phyloP scores from a whole-genome alignment of 148 eudicot species.

The Dianthus caryophyllus region DNA sequence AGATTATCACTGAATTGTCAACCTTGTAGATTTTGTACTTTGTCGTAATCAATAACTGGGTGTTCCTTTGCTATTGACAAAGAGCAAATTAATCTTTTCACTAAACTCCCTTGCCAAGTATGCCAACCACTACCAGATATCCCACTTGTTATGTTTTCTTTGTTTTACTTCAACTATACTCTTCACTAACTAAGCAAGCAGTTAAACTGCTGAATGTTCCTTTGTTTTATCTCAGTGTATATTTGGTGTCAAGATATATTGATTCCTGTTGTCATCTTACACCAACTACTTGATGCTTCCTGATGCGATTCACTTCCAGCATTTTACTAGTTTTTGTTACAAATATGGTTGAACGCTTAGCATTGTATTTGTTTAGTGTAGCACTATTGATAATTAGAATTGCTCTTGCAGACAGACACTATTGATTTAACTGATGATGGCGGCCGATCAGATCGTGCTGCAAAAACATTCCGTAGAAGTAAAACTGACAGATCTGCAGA shows the following conservation, averaged over 20 bases:
- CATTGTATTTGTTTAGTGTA: background rate
- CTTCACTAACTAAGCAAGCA: background rate
- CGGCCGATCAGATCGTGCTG: constrained; percentile 35
- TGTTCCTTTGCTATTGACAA: too few relatives aligned
- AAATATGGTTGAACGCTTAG: background rate
- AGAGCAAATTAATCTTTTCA: too few relatives aligned
- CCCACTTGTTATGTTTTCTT: background rate
- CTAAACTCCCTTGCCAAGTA: too few relatives aligned
- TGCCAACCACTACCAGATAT: background rate
- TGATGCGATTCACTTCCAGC: too few relatives aligned
- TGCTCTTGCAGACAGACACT: constrained; percentile 68
- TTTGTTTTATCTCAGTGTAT: background rate
- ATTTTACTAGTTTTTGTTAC: too few relatives aligned
- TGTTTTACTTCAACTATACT: background rate
- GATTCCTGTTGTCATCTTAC: too few relatives aligned
- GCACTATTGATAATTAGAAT: background rate
- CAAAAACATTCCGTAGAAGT: constrained; percentile 60
- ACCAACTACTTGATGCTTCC: too few relatives aligned
- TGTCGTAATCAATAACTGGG: background rate
- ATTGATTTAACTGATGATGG: constrained; percentile 64
- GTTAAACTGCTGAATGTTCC: background rate
- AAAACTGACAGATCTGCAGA: constrained; percentile 44
- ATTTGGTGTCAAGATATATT: background rate
- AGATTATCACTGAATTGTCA: background rate
- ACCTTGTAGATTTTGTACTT: background rate